These are phyloP conservation scores for Dictyostelium intermedium DNA, from an alignment of 78 protist genomes.

Conservation along the genomic window DNA sequence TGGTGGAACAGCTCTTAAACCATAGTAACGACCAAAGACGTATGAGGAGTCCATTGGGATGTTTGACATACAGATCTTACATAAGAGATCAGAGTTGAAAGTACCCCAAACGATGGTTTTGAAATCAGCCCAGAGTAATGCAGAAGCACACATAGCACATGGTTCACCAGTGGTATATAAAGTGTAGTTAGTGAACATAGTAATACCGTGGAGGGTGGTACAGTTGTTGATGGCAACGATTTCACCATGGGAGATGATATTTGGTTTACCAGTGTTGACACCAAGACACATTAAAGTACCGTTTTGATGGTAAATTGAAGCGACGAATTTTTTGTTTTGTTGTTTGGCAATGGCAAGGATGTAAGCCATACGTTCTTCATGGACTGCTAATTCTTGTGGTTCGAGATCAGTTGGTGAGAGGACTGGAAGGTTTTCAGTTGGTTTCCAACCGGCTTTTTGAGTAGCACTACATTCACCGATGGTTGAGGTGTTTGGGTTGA, in stretches of 20 bases:
- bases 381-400: slow-evolving; percentile 6
- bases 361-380: slow-evolving; percentile 39
- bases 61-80: slow-evolving; percentile 66
- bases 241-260: slow-evolving; percentile 65
- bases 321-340: slow-evolving; percentile 40
- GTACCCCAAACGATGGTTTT: slow-evolving; percentile 51
- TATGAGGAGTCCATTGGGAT: slow-evolving; percentile 50
- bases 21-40: slow-evolving; percentile 30
- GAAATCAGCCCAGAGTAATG: slow-evolving; percentile 56
- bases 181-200: background rate
- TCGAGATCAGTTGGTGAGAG: slow-evolving; percentile 39
- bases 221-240: slow-evolving; percentile 74
- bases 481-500: background rate
- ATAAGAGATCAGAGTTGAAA: slow-evolving; percentile 16
- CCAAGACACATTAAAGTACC: slow-evolving; percentile 31
- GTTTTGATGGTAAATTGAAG: slow-evolving; percentile 29
- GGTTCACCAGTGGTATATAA: slow-evolving; percentile 74
- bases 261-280: slow-evolving; percentile 68
- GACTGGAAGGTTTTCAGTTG: background rate
- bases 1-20: slow-evolving; percentile 15
- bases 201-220: slow-evolving; percentile 27
- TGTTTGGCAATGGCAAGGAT: background rate
- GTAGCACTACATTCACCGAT: slow-evolving; percentile 11
- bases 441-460: background rate
- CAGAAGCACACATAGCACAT: slow-evolving; percentile 67